Evolutionary conservation across 2,329 filamentous ascomycete species (phyloP).

Genomic region (Trichoderma lentiforme): DNA sequence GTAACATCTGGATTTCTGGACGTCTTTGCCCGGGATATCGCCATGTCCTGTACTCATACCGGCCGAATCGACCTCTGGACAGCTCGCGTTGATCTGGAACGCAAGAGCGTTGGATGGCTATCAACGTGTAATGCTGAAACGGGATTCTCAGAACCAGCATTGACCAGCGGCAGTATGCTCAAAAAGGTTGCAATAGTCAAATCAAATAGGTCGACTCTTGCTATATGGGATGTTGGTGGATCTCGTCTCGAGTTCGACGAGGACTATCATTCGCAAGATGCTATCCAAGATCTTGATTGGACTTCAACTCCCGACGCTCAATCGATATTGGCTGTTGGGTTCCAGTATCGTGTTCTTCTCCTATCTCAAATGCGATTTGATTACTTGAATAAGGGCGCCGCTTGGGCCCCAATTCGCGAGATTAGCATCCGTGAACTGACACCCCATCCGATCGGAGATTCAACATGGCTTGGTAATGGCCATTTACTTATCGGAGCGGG

Average conservation of each 20-base stretch:
- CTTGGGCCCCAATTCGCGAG: slow-evolving; percentile 82
- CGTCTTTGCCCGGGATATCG: slow-evolving; percentile 80
- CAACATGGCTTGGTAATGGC: slow-evolving; percentile 83
- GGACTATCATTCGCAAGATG: slow-evolving; percentile 67
- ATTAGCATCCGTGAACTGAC: slow-evolving; percentile 78
- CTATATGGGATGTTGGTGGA: slow-evolving; percentile 86
- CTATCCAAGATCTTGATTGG: slow-evolving; percentile 87
- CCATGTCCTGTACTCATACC: slow-evolving; percentile 74
- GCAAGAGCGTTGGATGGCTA: slow-evolving; percentile 71
- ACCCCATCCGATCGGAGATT: slow-evolving; percentile 88
- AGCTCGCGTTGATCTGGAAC: slow-evolving; percentile 62
- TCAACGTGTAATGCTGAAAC: slow-evolving; percentile 80
- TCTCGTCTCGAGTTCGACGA: slow-evolving; percentile 79
- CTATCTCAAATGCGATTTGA: slow-evolving; percentile 88
- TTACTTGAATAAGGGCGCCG: slow-evolving; percentile 83
- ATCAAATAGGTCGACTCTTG: slow-evolving; percentile 66
- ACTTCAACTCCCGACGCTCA: slow-evolving; percentile 86
- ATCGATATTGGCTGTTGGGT: slow-evolving; percentile 87
- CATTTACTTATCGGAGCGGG: slow-evolving; percentile 84
- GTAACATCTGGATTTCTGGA: slow-evolving; percentile 77
- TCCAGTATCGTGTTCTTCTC: slow-evolving; percentile 78
- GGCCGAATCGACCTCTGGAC: slow-evolving; percentile 84
- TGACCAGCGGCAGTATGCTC: slow-evolving; percentile 81
- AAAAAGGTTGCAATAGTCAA: slow-evolving; percentile 85
- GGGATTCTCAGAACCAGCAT: slow-evolving; percentile 64